Percentiles rank a stretch among this genome's conserved stretches.
phyloP scores from a whole-genome alignment of 2,329 filamentous ascomycete species.

The Cytospora piceae region DNA sequence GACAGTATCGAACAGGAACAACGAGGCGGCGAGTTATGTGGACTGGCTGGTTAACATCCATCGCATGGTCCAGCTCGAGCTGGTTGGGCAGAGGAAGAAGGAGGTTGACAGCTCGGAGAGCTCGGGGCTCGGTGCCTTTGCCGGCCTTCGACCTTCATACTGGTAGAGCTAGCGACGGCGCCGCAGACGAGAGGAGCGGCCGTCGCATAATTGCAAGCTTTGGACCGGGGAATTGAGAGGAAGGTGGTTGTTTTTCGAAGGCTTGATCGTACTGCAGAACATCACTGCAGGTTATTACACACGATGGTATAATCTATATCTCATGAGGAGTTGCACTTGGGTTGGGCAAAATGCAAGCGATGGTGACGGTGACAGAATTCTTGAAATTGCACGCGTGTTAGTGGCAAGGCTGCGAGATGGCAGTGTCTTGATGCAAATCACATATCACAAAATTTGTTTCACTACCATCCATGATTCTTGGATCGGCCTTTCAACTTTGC shows the following conservation, averaged over 20 bases:
- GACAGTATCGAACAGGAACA: slow-evolving; percentile 58
- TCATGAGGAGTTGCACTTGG: slow-evolving; percentile 7
- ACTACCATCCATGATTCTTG: neutral
- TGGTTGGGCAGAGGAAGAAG: slow-evolving; percentile 72
- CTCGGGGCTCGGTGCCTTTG: slow-evolving; percentile 57
- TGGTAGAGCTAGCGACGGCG: slow-evolving; percentile 48
- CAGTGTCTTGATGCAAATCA: slow-evolving; percentile 17
- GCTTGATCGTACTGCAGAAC: neutral
- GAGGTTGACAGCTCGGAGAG: slow-evolving; percentile 58
- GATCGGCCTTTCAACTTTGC: neutral
- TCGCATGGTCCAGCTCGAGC: slow-evolving; percentile 87
- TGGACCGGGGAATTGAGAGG: neutral
- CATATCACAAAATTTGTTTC: slow-evolving; percentile 21
- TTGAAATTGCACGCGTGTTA: slow-evolving; percentile 1
- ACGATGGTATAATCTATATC: slow-evolving; percentile 2
- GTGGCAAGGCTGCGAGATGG: neutral
- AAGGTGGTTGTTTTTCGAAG: neutral
- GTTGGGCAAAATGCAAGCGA: slow-evolving; percentile 15
- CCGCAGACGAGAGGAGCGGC: neutral
- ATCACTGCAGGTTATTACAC: slow-evolving; percentile 6
- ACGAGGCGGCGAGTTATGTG: slow-evolving; percentile 96
- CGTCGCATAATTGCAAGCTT: neutral
- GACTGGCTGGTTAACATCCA: slow-evolving; percentile 98
- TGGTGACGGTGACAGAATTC: slow-evolving; percentile 6
- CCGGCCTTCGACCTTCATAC: slow-evolving; percentile 62